Conservation (phyloP, 768 basidiomycete species). For the Amanita rubescens region DNA sequence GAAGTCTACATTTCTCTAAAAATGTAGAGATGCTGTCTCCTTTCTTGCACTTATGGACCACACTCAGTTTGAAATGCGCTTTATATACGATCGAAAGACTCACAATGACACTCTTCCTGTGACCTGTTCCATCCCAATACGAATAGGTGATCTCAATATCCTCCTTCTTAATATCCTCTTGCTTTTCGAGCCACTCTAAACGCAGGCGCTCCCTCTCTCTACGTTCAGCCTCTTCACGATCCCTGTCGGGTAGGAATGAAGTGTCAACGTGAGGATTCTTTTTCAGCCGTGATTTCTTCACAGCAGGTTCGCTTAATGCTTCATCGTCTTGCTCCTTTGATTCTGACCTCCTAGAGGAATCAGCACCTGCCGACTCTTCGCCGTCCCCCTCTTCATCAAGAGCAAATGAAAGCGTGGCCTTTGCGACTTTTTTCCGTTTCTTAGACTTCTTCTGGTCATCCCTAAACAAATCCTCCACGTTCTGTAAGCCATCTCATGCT, state of each 20-base stretch:
- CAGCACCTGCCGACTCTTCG: constrained; percentile 27
- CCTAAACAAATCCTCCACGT: constrained; percentile 81
- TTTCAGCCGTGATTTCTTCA: constrained; percentile 73
- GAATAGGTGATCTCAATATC: constrained; percentile 93
- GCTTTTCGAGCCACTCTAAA: constrained; percentile 79
- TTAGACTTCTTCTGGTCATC: constrained; percentile 80
- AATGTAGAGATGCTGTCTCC: constrained; percentile 85
- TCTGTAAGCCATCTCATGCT: constrained; percentile 55
- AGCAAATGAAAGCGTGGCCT: constrained; percentile 87
- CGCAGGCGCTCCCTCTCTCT: constrained; percentile 83
- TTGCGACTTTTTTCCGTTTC: constrained; percentile 88
- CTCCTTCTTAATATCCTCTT: constrained; percentile 52
- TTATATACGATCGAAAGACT: constrained; percentile 23
- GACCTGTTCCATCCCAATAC: constrained; percentile 98
- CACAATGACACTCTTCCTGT: constrained; percentile 86
- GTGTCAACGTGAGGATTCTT: constrained; percentile 98
- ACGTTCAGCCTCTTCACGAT: constrained; percentile 89
- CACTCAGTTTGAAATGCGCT: not conserved
- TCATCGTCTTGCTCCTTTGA: constrained; percentile 36
- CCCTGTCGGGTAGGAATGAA: constrained; percentile 96
- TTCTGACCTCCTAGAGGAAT: constrained; percentile 22
- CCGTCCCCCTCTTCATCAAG: constrained; percentile 62
- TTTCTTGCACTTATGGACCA: constrained; percentile 92
- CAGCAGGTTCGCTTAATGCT: constrained; percentile 24
- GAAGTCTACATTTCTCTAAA: constrained; percentile 87